Base-by-base conservation (phyloP, 2,329 filamentous ascomycete species). In the Amauroascus verrucosus region DNA sequence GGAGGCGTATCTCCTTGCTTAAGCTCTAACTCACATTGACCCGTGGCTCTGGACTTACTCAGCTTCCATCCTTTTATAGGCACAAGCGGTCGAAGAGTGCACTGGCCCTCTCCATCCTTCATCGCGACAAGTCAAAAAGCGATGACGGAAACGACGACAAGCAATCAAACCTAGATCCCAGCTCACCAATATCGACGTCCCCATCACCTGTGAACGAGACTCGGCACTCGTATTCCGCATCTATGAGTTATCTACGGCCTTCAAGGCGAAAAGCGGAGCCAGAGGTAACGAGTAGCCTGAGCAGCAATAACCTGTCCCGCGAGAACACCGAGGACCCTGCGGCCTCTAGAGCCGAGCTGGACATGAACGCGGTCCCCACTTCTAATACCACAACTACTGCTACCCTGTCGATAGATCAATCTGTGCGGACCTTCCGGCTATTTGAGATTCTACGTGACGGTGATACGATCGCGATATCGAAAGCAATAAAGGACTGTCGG, bases 391-490 rank as follows among this genome's bases (percentile, higher is more conserved):
- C 64, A 56, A 60, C 66, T 62, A 32, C 35, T 7, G 30, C 35
- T 28, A 33, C 37, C 16, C 24, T 49, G 55, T 65, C 63, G 57
- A 68, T 73, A 57, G 90, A 98, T 66, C 89, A 95, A 69, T 96
- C 91, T 0, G 88, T 98, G 51, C 83, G 86, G 65, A 90, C 95
- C 60, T 98, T 98, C 70, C 84, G 90, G 60, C 82, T 96, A 45
- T 95, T 97, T 65, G 93, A 97, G 72, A 86, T 90, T 40, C 75
- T 98, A 59, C 82, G 91, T 59, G 93, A 81, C 67, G 93, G 93
- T 51, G 91, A 98, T 67, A 95, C 88, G 0, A 84, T 84, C 13
- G 87, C 86, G 35, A 96, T 98, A 62, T 88, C 87, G 28, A 91
- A 85, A 66, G 86, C 86, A 1, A 86, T 96, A 59, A 69, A 72